These are phyloP conservation scores for Aspergillus hancockii DNA, from an alignment of 495 filamentous ascomycete species.

Conservation along the genomic window DNA sequence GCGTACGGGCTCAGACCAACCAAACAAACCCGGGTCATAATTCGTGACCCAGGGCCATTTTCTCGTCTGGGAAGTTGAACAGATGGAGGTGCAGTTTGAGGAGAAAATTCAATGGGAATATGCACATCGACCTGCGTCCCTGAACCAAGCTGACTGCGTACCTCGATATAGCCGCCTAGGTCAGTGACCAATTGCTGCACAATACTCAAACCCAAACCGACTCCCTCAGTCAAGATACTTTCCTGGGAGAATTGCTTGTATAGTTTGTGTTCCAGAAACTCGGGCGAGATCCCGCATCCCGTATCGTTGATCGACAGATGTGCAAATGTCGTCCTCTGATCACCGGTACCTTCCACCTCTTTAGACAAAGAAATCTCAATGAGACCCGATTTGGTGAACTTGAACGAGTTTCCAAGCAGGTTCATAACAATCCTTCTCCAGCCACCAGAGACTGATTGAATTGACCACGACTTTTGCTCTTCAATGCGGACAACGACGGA, in stretches of 20 bases:
- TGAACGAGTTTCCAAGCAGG: constrained; percentile 71
- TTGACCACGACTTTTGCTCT: constrained; percentile 49
- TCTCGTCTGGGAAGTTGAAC: neutral
- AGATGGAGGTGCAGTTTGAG: neutral
- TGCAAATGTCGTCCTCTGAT: constrained; percentile 22
- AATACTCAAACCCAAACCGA: constrained; percentile 70
- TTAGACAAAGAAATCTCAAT: constrained; percentile 55
- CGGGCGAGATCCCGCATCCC: constrained; percentile 66
- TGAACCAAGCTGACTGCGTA: constrained; percentile 54
- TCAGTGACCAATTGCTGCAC: constrained; percentile 64
- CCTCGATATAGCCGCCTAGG: constrained; percentile 59
- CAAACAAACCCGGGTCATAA: constrained; percentile 24
- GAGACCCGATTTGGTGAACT: constrained; percentile 62
- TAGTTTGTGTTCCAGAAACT: constrained; percentile 65
- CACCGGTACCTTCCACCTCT: constrained; percentile 19
- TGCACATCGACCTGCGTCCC: constrained; percentile 62
- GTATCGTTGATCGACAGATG: constrained; percentile 61
- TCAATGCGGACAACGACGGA: constrained; percentile 59
- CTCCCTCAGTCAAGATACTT: constrained; percentile 62
- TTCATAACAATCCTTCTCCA: constrained; percentile 72
- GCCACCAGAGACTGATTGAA: constrained; percentile 60
- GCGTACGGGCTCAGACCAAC: constrained; percentile 35
- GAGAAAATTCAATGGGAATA: constrained; percentile 37
- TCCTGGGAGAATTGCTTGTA: constrained; percentile 76
- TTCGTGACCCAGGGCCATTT: neutral